Conservation (phyloP, 768 basidiomycete genomes). For the Gymnopilus dilepis region DNA sequence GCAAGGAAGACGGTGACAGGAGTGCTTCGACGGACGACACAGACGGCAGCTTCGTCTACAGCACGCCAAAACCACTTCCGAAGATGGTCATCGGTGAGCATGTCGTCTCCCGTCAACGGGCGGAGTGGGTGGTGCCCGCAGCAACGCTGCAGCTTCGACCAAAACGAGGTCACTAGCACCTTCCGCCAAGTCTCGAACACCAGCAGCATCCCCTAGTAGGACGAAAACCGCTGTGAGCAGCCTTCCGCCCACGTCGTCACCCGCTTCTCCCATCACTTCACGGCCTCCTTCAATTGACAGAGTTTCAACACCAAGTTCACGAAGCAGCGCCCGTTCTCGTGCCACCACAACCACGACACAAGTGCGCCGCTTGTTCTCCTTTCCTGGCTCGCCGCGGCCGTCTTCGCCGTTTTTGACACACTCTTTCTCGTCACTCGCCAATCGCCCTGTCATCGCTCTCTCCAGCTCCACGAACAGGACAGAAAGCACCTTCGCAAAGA, state of each 20-base stretch:
- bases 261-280: neutral
- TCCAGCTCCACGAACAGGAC: conserved; percentile 28
- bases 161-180: conserved; percentile 32
- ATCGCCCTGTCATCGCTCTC: conserved; percentile 15
- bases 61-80: conserved; percentile 14
- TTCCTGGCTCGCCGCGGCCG: conserved; percentile 20
- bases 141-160: neutral
- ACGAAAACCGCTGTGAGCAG: conserved; percentile 40
- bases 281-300: neutral
- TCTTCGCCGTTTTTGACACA: conserved; percentile 29
- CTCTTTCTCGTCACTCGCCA: conserved; percentile 7
- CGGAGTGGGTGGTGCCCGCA: conserved; percentile 4
- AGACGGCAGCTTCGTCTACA: conserved; percentile 5
- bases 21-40: conserved; percentile 6
- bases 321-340: conserved; percentile 28
- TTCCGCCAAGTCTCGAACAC: conserved; percentile 35
- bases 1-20: conserved; percentile 10
- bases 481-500: conserved; percentile 44
- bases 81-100: conserved; percentile 35
- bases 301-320: conserved; percentile 30
- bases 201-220: conserved; percentile 27
- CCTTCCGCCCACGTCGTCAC: neutral
- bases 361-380: neutral
- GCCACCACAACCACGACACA: conserved; percentile 16
- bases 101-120: conserved; percentile 19